phyloP scores from a whole-genome alignment of 441 rosid genomes.

The Iberis amara region DNA sequence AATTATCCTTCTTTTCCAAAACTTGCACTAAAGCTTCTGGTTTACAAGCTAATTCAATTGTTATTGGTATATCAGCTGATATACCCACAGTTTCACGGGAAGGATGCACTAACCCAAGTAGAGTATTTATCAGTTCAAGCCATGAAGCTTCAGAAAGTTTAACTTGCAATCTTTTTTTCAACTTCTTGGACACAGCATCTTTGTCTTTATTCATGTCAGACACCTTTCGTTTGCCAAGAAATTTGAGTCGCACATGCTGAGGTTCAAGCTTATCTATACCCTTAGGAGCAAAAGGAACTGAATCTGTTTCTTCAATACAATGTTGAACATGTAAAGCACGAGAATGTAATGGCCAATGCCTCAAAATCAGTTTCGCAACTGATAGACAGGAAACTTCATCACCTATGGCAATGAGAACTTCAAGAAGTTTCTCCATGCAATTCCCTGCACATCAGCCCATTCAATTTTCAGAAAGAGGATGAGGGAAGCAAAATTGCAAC shows the following conservation, averaged over 20 bases:
- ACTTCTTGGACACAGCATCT: constrained; percentile 47
- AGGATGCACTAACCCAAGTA: constrained; percentile 67
- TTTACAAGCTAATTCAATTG: constrained; percentile 41
- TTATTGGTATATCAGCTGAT: constrained; percentile 79
- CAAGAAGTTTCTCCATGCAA: constrained; percentile 98
- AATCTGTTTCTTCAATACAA: constrained; percentile 70
- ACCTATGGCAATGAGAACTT: constrained; percentile 97
- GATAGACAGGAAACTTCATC: constrained; percentile 98
- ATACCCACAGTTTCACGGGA: constrained; percentile 35
- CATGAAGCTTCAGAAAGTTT: constrained; percentile 65
- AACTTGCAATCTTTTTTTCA: constrained; percentile 51
- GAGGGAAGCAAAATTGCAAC: constrained; percentile 7
- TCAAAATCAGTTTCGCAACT: constrained; percentile 85
- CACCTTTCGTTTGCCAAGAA: constrained; percentile 81
- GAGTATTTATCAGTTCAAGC: constrained; percentile 59
- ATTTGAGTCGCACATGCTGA: constrained; percentile 76
- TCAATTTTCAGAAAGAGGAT: constrained; percentile 7
- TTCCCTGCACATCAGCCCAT: constrained; percentile 58
- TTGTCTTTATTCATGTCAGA: constrained; percentile 45
- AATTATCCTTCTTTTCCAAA: constrained; percentile 41
- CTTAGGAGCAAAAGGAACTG: constrained; percentile 80
- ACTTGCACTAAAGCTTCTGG: constrained; percentile 39
- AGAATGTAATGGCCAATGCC: constrained; percentile 98
- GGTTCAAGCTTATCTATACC: constrained; percentile 97
- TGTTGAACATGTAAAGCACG: constrained; percentile 86